Conservation (phyloP, 495 filamentous ascomycete species). For the Penicillium coffeae region DNA sequence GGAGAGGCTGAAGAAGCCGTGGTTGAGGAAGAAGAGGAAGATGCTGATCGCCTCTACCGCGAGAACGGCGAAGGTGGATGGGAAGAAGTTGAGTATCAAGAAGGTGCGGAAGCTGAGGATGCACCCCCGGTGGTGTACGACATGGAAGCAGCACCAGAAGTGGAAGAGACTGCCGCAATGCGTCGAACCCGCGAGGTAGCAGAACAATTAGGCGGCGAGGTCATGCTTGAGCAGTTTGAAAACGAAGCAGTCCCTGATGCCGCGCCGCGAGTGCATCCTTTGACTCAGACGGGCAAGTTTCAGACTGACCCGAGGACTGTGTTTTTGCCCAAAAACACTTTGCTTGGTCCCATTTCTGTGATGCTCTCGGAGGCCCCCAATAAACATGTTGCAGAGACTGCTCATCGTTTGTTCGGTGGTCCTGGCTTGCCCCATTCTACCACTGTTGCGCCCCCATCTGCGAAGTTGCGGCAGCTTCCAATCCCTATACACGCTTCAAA, state of each 20-base stretch:
- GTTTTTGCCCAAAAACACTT: slow-evolving; percentile 57
- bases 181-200: slow-evolving; percentile 42
- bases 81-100: slow-evolving; percentile 56
- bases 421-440: slow-evolving; percentile 67
- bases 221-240: slow-evolving; percentile 45
- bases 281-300: slow-evolving; percentile 61
- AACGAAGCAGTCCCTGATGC: slow-evolving; percentile 47
- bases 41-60: slow-evolving; percentile 45
- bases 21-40: slow-evolving; percentile 31
- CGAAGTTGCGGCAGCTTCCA: slow-evolving; percentile 57
- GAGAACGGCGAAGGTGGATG: slow-evolving; percentile 56
- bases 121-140: slow-evolving; percentile 36
- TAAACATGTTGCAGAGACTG: slow-evolving; percentile 67
- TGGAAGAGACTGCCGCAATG: slow-evolving; percentile 32
- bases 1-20: slow-evolving; percentile 24
- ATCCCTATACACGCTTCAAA: slow-evolving; percentile 69
- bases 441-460: slow-evolving; percentile 47
- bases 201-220: slow-evolving; percentile 44
- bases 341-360: slow-evolving; percentile 63
- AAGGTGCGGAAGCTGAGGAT: slow-evolving; percentile 18
- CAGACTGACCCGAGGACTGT: slow-evolving; percentile 68
- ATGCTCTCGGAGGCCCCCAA: slow-evolving; percentile 63
- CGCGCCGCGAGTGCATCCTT: slow-evolving; percentile 53
- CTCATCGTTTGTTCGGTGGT: slow-evolving; percentile 71
- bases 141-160: slow-evolving; percentile 31